Evolutionary conservation across 2,329 filamentous ascomycete species (phyloP).

Genomic region (Blastomyces percursus): DNA sequence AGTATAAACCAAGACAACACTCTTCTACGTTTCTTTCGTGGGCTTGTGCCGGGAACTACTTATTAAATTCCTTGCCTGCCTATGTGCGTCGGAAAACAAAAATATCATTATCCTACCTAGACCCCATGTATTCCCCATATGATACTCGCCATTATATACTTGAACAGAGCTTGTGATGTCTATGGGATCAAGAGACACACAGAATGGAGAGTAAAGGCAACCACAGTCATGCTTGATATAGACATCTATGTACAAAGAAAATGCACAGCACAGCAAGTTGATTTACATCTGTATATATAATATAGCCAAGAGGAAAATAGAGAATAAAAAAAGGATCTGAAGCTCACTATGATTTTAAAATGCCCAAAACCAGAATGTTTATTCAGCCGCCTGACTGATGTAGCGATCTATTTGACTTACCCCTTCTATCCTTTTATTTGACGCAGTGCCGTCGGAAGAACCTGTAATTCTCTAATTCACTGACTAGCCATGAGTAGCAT

Average conservation of each 20-base stretch:
- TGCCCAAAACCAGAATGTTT: background rate
- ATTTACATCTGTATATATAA: background rate
- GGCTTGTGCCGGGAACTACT: too few relatives aligned
- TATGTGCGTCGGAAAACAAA: background rate
- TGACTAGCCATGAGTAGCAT: conserved; percentile 8
- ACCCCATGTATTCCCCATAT: background rate
- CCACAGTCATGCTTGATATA: too few relatives aligned
- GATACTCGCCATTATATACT: background rate
- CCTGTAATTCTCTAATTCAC: background rate
- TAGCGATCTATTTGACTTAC: background rate
- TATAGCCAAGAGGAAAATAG: background rate
- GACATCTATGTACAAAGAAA: too few relatives aligned
- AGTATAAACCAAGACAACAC: background rate
- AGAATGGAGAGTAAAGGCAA: too few relatives aligned
- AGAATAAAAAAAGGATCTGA: background rate
- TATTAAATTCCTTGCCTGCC: background rate
- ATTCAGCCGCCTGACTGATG: background rate
- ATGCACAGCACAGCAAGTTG: too few relatives aligned
- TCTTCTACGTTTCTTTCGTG: background rate
- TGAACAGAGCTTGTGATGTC: background rate
- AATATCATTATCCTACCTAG: background rate
- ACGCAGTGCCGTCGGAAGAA: background rate
- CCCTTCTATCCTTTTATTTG: background rate
- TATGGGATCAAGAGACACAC: background rate
- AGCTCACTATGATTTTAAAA: background rate